phyloP scores from a whole-genome alignment of 768 basidiomycete genomes.

The Thelephora ganbajun region DNA sequence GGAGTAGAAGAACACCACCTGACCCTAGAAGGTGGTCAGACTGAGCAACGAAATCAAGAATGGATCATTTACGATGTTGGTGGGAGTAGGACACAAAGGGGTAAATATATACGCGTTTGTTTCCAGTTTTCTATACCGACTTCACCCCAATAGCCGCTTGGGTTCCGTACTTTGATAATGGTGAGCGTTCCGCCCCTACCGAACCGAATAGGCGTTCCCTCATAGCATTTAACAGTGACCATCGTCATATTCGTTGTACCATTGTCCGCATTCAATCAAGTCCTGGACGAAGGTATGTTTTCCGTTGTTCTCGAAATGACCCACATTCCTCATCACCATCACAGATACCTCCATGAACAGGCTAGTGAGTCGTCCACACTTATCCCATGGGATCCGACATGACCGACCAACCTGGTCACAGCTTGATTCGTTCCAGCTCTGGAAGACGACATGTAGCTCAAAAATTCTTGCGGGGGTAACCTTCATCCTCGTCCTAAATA shows the following conservation, averaged over 20 bases:
- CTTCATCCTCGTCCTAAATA: slow-evolving; percentile 50
- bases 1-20: slow-evolving; percentile 54
- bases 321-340: no score
- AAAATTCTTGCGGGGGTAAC: slow-evolving; percentile 37
- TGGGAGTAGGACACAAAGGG: slow-evolving; percentile 41
- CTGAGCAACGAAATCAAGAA: slow-evolving; percentile 20
- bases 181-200: slow-evolving; percentile 16
- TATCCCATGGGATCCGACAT: background rate
- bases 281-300: slow-evolving; percentile 38
- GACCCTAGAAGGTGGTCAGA: slow-evolving; percentile 28
- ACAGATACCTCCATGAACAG: slow-evolving; percentile 30
- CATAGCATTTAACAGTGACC: slow-evolving; percentile 26
- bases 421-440: slow-evolving; percentile 43
- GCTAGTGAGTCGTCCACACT: slow-evolving; percentile 26
- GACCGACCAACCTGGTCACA: slow-evolving; percentile 13
- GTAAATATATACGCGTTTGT: slow-evolving; percentile 17
- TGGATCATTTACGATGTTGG: slow-evolving; percentile 63
- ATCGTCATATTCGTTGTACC: slow-evolving; percentile 57
- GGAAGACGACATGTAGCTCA: slow-evolving; percentile 47
- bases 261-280: slow-evolving; percentile 49
- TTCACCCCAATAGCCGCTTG: slow-evolving; percentile 32
- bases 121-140: no score
- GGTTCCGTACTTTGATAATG: slow-evolving; percentile 60
- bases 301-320: no score
- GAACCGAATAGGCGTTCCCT: background rate